Conservation (phyloP, 2,329 filamentous ascomycete species). For the Ascochyta rabiei region DNA sequence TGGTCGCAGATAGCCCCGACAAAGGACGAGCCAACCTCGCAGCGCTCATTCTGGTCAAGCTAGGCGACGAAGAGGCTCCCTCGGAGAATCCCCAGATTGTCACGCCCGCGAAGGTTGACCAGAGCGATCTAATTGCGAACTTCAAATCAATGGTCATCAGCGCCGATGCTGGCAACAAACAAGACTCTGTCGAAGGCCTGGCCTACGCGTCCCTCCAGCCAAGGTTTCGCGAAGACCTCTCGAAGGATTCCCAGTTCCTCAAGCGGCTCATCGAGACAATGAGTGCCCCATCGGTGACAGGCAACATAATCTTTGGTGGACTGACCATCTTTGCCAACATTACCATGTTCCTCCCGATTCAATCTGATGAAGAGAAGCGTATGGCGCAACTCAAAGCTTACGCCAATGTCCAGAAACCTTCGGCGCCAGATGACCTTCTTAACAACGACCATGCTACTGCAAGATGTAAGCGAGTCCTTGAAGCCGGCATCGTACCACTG, state of each 20-base stretch:
- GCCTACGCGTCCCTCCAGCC: conserved; percentile 90
- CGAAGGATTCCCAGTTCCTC: conserved; percentile 71
- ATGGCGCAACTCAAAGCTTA: conserved; percentile 93
- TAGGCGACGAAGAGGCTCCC: conserved; percentile 50
- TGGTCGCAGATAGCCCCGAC: conserved; percentile 74
- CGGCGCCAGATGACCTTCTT: conserved; percentile 69
- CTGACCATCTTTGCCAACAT: conserved; percentile 87
- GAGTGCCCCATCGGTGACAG: conserved; percentile 43
- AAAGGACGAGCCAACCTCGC: conserved; percentile 59
- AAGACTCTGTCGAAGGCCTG: conserved; percentile 84
- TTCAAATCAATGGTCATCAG: conserved; percentile 70
- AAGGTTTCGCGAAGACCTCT: conserved; percentile 81
- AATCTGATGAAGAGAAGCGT: conserved; percentile 90
- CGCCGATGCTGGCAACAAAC: conserved; percentile 62
- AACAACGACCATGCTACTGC: conserved; percentile 75
- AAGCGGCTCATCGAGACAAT: conserved; percentile 71
- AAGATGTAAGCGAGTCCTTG: conserved; percentile 79
- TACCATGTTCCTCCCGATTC: conserved; percentile 75
- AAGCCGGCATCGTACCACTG: conserved; percentile 76
- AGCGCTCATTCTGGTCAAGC: conserved; percentile 62
- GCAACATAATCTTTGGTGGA: conserved; percentile 78
- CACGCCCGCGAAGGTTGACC: conserved; percentile 40
- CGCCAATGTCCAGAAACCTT: conserved; percentile 76
- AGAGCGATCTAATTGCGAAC: conserved; percentile 59
- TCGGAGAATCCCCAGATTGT: conserved; percentile 40